Percentiles rank a stretch among this genome's conserved stretches.
These are phyloP conservation scores for Orbilia ellipsospora DNA, from an alignment of 2,329 filamentous ascomycete species.

Conservation along the genomic window DNA sequence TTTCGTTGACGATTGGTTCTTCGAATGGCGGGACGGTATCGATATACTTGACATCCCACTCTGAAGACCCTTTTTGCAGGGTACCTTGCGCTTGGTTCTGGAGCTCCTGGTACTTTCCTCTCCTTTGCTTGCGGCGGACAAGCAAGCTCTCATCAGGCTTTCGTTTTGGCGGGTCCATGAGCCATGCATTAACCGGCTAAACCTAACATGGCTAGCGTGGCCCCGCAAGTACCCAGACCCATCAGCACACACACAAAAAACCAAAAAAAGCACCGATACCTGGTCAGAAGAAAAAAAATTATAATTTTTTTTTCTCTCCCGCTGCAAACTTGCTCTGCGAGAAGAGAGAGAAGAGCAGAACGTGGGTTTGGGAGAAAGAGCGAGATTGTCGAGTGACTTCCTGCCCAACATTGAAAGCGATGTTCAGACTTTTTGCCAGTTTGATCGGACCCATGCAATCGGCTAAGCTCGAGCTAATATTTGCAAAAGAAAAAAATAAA, in stretches of 20 bases:
- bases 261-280: conserved; percentile 41
- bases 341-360: conserved; percentile 14
- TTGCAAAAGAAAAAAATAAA: conserved; percentile 29
- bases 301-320: conserved; percentile 33
- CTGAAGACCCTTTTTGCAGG: conserved; percentile 47
- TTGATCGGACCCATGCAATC: conserved; percentile 29
- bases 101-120: conserved; percentile 51
- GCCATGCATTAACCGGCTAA: conserved; percentile 52
- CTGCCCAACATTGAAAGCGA: conserved; percentile 39
- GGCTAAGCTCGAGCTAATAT: conserved; percentile 23
- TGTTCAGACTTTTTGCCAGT: conserved; percentile 41
- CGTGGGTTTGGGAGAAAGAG: conserved; percentile 15
- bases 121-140: not conserved
- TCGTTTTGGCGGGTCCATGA: conserved; percentile 50
- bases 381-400: conserved; percentile 53
- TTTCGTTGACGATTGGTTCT: conserved; percentile 26
- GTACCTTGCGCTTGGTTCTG: conserved; percentile 34
- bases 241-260: conserved; percentile 38
- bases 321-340: not conserved
- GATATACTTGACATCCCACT: conserved; percentile 55
- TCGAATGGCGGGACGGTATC: conserved; percentile 47
- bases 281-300: conserved; percentile 48
- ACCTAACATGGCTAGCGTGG: conserved; percentile 36
- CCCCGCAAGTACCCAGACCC: conserved; percentile 36
- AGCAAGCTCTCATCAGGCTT: conserved; percentile 51